Evolutionary conservation across 129 eudicot genomes (phyloP).

Genomic region (Helianthus tuberosus): DNA sequence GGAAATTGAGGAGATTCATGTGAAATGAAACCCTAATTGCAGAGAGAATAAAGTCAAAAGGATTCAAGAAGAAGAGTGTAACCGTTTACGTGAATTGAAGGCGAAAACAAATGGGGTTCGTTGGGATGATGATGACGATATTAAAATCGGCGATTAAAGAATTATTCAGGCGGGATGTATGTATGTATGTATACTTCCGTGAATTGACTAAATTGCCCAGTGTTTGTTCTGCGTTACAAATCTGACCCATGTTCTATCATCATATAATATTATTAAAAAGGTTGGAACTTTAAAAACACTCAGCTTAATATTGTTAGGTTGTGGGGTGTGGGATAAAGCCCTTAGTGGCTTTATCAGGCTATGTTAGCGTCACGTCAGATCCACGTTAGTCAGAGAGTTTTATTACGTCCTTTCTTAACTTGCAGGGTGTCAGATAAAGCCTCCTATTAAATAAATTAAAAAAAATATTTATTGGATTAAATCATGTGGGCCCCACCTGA

Average conservation of each 20-base stretch:
- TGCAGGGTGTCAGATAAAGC: too few species aligned
- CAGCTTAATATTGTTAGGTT: too few species aligned
- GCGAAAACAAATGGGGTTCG: slow-evolving; percentile 28
- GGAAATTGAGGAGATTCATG: slow-evolving; percentile 23
- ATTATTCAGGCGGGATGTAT: slow-evolving; percentile 30
- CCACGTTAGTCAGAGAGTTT: too few species aligned
- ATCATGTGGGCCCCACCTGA: too few species aligned
- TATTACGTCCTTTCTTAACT: too few species aligned
- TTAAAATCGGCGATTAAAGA: slow-evolving; percentile 21
- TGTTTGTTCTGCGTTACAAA: neutral
- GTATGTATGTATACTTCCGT: neutral
- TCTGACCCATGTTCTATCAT: slow-evolving; percentile 1
- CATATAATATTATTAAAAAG: neutral
- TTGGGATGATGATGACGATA: neutral
- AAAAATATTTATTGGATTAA: too few species aligned
- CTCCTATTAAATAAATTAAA: too few species aligned
- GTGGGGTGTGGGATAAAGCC: too few species aligned
- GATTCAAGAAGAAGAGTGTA: slow-evolving; percentile 3
- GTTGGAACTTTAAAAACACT: too few species aligned
- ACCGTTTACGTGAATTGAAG: slow-evolving; percentile 39
- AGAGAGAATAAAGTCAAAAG: slow-evolving; percentile 18
- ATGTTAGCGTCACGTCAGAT: too few species aligned
- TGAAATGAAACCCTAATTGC: slow-evolving; percentile 31
- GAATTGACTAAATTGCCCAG: neutral
- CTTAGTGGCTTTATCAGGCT: too few species aligned